These are phyloP conservation scores for Mortierella antarctica DNA, from an alignment of 192 early-diverging fungal species.

Conservation along the genomic window DNA sequence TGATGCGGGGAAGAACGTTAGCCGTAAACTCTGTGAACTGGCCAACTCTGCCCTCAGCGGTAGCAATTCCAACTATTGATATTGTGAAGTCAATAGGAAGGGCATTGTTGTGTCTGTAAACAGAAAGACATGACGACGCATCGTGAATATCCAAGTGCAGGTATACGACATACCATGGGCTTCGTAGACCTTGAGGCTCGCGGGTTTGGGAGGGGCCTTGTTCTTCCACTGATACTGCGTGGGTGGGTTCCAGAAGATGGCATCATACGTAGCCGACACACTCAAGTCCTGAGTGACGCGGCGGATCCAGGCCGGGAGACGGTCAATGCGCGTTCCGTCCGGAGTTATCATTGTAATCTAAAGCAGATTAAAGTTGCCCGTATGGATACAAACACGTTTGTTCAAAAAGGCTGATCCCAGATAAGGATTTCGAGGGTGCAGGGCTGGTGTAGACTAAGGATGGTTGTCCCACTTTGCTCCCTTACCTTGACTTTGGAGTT, in stretches of 20 bases:
- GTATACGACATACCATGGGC: slow-evolving; percentile 76
- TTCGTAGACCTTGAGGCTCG: slow-evolving; percentile 87
- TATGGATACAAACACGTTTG: no score
- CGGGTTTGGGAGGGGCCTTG: slow-evolving; percentile 72
- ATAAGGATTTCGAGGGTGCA: not conserved
- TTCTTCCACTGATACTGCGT: slow-evolving; percentile 83
- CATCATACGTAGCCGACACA: slow-evolving; percentile 85
- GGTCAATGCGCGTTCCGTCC: slow-evolving; percentile 79
- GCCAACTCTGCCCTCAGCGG: slow-evolving; percentile 83
- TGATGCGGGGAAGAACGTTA: slow-evolving; percentile 88
- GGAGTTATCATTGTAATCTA: slow-evolving; percentile 80
- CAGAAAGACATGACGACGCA: not conserved
- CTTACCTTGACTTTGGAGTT: slow-evolving; percentile 86
- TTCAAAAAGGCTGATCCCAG: no score
- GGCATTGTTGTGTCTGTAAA: not conserved
- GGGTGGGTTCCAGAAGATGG: slow-evolving; percentile 95
- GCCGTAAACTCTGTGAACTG: slow-evolving; percentile 91
- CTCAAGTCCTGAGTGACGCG: slow-evolving; percentile 87
- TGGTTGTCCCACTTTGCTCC: no score
- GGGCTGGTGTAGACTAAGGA: not conserved
- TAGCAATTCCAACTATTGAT: slow-evolving; percentile 87
- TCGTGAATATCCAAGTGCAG: not conserved
- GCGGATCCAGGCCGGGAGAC: slow-evolving; percentile 89
- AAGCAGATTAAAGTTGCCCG: no score
- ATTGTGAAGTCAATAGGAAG: no score